Evolutionary conservation across 192 early-diverging fungal species (phyloP).

Genomic region (Phlyctochytrium bullatum): DNA sequence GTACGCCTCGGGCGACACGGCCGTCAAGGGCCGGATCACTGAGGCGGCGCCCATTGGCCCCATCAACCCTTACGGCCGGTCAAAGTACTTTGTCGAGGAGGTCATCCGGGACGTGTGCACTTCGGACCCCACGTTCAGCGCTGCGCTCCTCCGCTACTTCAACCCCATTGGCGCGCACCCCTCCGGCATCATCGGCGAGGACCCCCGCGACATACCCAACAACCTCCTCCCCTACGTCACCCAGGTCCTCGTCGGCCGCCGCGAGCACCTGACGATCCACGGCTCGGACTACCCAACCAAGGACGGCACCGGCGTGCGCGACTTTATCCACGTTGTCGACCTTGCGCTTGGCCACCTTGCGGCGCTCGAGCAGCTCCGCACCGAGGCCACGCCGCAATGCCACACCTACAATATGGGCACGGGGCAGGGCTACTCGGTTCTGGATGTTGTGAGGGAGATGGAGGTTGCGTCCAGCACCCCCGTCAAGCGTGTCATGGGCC

Average conservation of each 20-base stretch:
- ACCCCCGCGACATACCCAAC: conserved; percentile 72
- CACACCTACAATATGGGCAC: conserved; percentile 81
- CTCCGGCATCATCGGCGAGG: conserved; percentile 83
- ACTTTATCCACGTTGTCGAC: conserved; percentile 91
- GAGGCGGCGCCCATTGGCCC: conserved; percentile 8
- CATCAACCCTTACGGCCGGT: conserved; percentile 57
- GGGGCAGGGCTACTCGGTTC: conserved; percentile 77
- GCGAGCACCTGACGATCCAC: conserved; percentile 69
- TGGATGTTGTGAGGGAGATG: conserved; percentile 78
- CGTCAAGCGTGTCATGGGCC: conserved; percentile 56
- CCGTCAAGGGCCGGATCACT: conserved; percentile 6
- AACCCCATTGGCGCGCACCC: conserved; percentile 87
- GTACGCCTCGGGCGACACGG: conserved; percentile 44
- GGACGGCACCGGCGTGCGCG: conserved; percentile 81
- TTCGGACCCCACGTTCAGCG: conserved; percentile 10
- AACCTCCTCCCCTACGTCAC: conserved; percentile 84
- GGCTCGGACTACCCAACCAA: conserved; percentile 84
- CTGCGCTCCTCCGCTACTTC: conserved; percentile 64
- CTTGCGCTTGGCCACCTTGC: conserved; percentile 80
- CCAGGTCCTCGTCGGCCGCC: conserved; percentile 75
- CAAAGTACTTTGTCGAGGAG: conserved; percentile 8
- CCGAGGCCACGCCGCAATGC: conserved; percentile 41
- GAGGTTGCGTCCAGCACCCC: conserved; percentile 58
- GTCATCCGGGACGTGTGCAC: conserved; percentile 10
- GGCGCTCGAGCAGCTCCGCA: conserved; percentile 51